A percentile compares a stretch with the other conserved stretches of the same genome.
Conservation (phyloP, 1,284 basidiomycete genomes). For the Stygiomarasmius scandens region DNA sequence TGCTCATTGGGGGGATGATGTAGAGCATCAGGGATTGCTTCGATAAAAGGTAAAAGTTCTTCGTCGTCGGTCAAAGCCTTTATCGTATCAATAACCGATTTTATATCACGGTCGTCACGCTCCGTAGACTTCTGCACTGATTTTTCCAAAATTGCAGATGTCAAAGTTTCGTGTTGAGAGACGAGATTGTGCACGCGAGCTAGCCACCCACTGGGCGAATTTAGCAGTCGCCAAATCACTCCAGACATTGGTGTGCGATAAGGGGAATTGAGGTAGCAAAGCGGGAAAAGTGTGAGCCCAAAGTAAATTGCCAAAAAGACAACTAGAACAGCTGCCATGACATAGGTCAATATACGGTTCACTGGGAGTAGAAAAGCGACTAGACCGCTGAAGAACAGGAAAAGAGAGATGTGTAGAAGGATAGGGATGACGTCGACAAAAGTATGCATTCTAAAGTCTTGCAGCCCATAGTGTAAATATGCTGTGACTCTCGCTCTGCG, state of each 20-base stretch:
- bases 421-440: conserved; percentile 15
- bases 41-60: background rate
- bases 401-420: conserved; percentile 13
- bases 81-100: background rate
- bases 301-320: background rate
- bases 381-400: conserved; percentile 14
- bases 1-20: too few relatives aligned
- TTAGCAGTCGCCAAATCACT: background rate
- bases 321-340: background rate
- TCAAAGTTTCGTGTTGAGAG: background rate
- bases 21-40: background rate
- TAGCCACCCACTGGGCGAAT: background rate
- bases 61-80: background rate
- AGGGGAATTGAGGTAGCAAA: conserved; percentile 1
- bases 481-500: conserved; percentile 7
- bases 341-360: background rate
- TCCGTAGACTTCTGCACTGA: background rate
- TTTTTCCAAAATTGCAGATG: background rate
- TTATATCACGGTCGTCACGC: background rate
- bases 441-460: conserved; percentile 5
- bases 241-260: conserved; percentile 12
- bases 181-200: background rate
- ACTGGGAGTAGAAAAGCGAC: conserved; percentile 7
- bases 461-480: conserved; percentile 11
- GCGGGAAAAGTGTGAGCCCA: conserved; percentile 4